Evolutionary conservation across 2,329 filamentous ascomycete genomes (phyloP), one percentile per base, ranked within the genome.

Genomic region (Acrocalymma vagum): DNA sequence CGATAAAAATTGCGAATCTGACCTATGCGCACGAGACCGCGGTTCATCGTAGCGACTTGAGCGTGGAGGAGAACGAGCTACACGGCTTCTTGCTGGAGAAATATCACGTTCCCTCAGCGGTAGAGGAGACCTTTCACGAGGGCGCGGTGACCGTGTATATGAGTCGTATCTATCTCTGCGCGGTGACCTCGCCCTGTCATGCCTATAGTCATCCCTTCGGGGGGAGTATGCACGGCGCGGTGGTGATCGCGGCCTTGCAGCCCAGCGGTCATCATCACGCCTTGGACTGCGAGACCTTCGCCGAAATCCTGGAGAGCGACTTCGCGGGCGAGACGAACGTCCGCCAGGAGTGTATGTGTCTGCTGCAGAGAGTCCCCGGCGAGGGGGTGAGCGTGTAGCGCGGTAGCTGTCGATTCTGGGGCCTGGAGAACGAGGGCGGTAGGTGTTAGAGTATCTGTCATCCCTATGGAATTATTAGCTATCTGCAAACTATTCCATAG

Each of bases 221-320:
- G 69, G 63, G 11, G 69, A 73, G 35, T 63, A 72, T 25, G 45
- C 62, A 32, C 75, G 67, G 7, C 73, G 68, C 14, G 74, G 71
- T 26, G 79, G 80, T 20, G 80, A 80, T 50, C 76, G 70, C 31
- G 72, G 71, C 46, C 75, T 53, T 36, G 68, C 38, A 61, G 73
- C 63, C 76, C 69, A 67, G 55, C 70, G 70, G 53, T 76, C 67
- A 37, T 71, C 67, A 22, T 56, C 57, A 18, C 67, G 62, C 21
- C 64, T 61, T 25, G 68, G 70, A 43, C 72, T 73, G 42, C 68
- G 65, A 15, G 67, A 76, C 31, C 70, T 53, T 34, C 68, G 65
- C 20, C 69, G 65, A 43, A 60, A 72, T 9, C 52, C 53, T 24
- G 69, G 67, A 35, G 70, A 72, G 18, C 70, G 67, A 44, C 67